Evolutionary conservation across 768 basidiomycete species (phyloP), one percentile per base, ranked within the genome.

Genomic region (Polyporus arcularius): DNA sequence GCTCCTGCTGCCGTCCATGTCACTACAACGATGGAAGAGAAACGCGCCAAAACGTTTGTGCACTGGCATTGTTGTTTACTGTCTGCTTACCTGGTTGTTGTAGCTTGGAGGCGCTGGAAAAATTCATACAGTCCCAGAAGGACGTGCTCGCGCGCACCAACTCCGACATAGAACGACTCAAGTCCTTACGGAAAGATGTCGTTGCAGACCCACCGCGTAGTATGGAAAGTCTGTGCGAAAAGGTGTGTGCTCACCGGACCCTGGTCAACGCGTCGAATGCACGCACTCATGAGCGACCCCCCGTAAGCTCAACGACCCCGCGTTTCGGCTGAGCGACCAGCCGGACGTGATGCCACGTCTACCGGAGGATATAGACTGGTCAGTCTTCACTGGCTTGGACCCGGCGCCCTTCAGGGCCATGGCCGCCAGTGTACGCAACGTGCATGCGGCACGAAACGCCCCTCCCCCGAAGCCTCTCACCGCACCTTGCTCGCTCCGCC

Each of bases 51-150:
- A 61, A 69, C 68, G 68, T 68, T 39, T 6, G 66, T 56, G 7
- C 26, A 2, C 18, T 14, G 7, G 0, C 12, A 21, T 30, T 1
- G 12, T 16, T 45, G 18, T 45, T 30, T 8, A 28, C 16, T 53
- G 35, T 14, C 26, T 35, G 21, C 15, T 28, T 16, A 9, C 12
- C 9, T 28, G 4, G 49, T 14, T 38, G 14, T 15, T 26, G 28
- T 30, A 87, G 85, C 67, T 72, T 85, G 66, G 80, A 87, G 72
- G 87, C 86, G 77, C 86, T 92, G 66, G 81, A 84, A 67, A 75
- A 75, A 50, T 92, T 86, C 73, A 81, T 92, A 62, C 77, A 81
- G 57, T 75, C 81, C 43, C 90, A 92, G 73, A 82, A 74, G 70
- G 70, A 76, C 18, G 65, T 89, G 38, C 82, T 92, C 42, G 78